Evolutionary conservation across 208 protist genomes (phyloP).

Genomic region (Crithidia sp.): DNA sequence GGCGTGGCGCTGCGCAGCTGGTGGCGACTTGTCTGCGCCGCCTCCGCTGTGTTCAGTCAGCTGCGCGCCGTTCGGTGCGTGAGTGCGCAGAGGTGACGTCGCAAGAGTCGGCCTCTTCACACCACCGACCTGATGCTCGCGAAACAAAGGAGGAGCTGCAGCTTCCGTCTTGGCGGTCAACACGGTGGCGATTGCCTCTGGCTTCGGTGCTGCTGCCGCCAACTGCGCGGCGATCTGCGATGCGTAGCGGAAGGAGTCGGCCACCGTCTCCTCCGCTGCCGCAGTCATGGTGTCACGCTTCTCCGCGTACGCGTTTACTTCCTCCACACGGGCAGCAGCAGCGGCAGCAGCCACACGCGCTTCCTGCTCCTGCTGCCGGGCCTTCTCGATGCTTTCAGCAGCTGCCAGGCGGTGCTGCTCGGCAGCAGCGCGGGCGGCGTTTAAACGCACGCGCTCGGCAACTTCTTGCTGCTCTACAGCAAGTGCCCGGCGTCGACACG

Average conservation of each 20-base stretch:
- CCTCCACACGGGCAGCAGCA: conserved; percentile 20
- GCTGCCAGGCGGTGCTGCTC: conserved; percentile 37
- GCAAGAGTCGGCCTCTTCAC: neutral
- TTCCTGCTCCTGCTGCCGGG: conserved; percentile 3
- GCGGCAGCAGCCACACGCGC: conserved; percentile 8
- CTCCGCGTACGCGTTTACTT: conserved; percentile 35
- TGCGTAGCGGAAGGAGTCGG: conserved; percentile 31
- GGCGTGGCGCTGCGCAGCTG: neutral
- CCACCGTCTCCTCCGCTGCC: conserved; percentile 21
- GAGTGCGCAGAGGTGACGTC: neutral
- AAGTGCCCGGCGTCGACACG: conserved; percentile 28
- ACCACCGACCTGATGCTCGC: conserved; percentile 20
- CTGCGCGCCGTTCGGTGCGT: neutral
- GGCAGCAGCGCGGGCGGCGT: conserved; percentile 25
- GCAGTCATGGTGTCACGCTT: conserved; percentile 21
- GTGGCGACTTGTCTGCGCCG: too few relatives aligned
- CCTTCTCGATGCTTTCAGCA: conserved; percentile 15
- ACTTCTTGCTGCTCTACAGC: conserved; percentile 43
- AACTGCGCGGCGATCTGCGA: conserved; percentile 24
- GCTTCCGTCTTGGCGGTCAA: neutral
- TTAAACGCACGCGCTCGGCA: conserved; percentile 43
- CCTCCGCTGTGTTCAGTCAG: neutral
- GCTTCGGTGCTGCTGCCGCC: conserved; percentile 15
- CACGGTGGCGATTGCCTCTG: conserved; percentile 1
- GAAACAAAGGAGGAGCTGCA: neutral